Base-by-base conservation (phyloP, 192 early-diverging fungal genomes). In the Coemansia sp. region DNA sequence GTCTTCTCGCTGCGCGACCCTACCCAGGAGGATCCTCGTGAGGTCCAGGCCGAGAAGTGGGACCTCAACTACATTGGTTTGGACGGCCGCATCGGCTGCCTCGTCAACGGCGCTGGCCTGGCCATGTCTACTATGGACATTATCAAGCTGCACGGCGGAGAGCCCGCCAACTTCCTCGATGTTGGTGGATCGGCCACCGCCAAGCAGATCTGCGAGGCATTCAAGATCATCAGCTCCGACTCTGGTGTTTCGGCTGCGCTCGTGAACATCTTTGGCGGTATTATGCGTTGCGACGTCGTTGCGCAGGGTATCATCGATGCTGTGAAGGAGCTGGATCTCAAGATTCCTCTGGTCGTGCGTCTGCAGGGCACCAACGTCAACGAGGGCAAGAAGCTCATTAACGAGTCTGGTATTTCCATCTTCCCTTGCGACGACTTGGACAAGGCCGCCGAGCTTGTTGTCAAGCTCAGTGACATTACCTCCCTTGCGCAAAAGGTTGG, bases 91-190 rank as follows among this genome's bases (percentile, higher is more conserved):
- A 98, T 99, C 76, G 97, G 96, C 67, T 99, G 97, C 80, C 87
- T 99, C 24, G 92, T 98, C 63, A 99, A 99, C 86, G 97, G 97
- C 68, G 96, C 97, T 47, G 97, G 97, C 71, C 88, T 99, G 41
- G 97, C 96, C 78, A 99, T 98, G 97, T 92, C 97, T 58, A 99
- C 97, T 61, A 99, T 98, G 96, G 97, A 99, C 82, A 99, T 99
- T 73, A 98, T 99, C 84, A 97, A 99, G 87, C 87, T 99, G 59
- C 89, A 99, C 86, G 97, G 96, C 62, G 97, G 97, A 40, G 92
- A 94, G 68, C 97, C 97, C 9, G 97, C 96, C 75, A 99, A 99
- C 88, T 99, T 99, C 86, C 88, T 99, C 63, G 96, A 99, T 81
- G 97, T 99, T 68, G 97, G 97, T 67, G 97, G 97, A 70, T 91